These are phyloP conservation scores for Pugionium cornutum DNA, from an alignment of 345 rosid genomes.

Conservation along the genomic window DNA sequence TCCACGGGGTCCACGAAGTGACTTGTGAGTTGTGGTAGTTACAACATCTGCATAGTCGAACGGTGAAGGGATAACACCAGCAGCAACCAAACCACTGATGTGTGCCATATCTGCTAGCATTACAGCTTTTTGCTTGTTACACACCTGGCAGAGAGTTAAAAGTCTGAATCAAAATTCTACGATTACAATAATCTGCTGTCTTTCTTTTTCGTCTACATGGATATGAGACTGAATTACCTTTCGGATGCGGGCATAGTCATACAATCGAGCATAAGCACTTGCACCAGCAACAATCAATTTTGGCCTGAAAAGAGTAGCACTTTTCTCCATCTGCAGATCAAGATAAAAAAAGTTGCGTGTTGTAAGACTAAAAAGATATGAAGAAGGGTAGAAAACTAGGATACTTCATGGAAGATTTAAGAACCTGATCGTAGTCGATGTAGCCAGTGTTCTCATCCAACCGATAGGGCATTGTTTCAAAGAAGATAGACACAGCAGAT, in stretches of 20 bases:
- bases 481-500: slow-evolving; percentile 97
- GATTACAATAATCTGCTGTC: background rate
- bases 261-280: slow-evolving; percentile 92
- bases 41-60: slow-evolving; percentile 97
- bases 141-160: slow-evolving; percentile 53
- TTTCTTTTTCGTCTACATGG: background rate
- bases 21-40: slow-evolving; percentile 98
- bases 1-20: slow-evolving; percentile 99
- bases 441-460: slow-evolving; percentile 93
- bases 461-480: slow-evolving; percentile 98
- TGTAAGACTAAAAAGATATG: background rate
- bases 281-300: slow-evolving; percentile 97
- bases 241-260: slow-evolving; percentile 88
- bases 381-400: background rate
- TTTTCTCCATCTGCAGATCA: slow-evolving; percentile 82
- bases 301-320: slow-evolving; percentile 92
- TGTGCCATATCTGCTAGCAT: slow-evolving; percentile 99
- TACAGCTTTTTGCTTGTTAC: slow-evolving; percentile 94
- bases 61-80: slow-evolving; percentile 96
- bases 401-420: slow-evolving; percentile 8
- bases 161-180: slow-evolving; percentile 16
- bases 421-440: slow-evolving; percentile 96
- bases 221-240: slow-evolving; percentile 52
- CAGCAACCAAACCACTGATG: slow-evolving; percentile 96
- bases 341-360: background rate